These are phyloP conservation scores for Starmerella bacillaris DNA, from an alignment of 805 yeast species.

Conservation along the genomic window DNA sequence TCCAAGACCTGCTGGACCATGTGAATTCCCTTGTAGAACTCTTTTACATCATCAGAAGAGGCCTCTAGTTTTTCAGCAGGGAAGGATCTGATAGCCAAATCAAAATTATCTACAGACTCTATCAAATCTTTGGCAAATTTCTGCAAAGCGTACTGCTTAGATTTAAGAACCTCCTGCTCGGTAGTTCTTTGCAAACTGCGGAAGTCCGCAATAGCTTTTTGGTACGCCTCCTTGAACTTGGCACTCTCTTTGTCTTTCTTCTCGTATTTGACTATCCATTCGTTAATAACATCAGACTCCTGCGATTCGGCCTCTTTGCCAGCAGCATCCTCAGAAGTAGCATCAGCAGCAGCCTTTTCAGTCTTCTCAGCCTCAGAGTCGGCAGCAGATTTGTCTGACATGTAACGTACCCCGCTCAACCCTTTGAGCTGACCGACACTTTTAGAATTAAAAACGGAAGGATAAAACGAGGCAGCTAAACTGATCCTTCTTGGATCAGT, in stretches of 20 bases:
- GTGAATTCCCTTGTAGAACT: constrained; percentile 69
- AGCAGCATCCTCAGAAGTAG: too few species aligned
- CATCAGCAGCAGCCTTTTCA: too few species aligned
- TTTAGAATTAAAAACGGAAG: too few species aligned
- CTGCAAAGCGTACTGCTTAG: constrained; percentile 78
- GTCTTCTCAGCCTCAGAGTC: too few species aligned
- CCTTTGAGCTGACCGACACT: too few species aligned
- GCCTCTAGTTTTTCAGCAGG: constrained; percentile 26
- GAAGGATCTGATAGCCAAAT: constrained; percentile 62
- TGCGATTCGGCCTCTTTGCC: too few species aligned
- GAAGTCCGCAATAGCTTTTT: constrained; percentile 80
- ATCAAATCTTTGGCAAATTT: constrained; percentile 79
- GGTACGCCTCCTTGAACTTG: constrained; percentile 63
- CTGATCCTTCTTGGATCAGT: too few species aligned
- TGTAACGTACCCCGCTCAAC: too few species aligned
- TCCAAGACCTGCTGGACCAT: constrained; percentile 80
- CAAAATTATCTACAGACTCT: constrained; percentile 79
- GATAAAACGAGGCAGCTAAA: too few species aligned
- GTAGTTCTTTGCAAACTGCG: constrained; percentile 82
- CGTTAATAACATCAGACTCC: constrained; percentile 10
- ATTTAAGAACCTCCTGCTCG: constrained; percentile 68
- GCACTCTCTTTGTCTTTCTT: constrained; percentile 47
- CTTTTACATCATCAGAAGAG: constrained; percentile 32
- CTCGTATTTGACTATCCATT: constrained; percentile 34
- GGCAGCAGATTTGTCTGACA: too few species aligned